phyloP scores from a whole-genome alignment of 805 yeast species.

The Sugiyamaella smithiae region DNA sequence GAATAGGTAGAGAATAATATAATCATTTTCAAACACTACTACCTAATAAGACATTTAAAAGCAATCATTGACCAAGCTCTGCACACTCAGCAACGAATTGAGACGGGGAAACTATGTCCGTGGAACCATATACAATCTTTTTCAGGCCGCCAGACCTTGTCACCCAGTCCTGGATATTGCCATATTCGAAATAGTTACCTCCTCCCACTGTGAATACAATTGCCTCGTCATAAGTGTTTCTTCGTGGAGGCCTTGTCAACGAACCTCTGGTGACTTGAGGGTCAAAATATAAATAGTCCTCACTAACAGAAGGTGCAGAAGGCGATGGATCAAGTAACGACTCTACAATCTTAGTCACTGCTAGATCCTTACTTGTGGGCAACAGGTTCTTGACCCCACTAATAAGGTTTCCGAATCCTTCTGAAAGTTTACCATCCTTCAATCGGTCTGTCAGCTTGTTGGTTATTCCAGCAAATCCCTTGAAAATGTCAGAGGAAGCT shows the following conservation, averaged over 20 bases:
- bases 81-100: slow-evolving; percentile 34
- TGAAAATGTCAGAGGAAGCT: slow-evolving; percentile 36
- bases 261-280: slow-evolving; percentile 86
- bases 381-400: slow-evolving; percentile 82
- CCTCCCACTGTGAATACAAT: slow-evolving; percentile 95
- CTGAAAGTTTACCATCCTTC: slow-evolving; percentile 74
- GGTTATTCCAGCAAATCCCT: slow-evolving; percentile 66
- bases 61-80: slow-evolving; percentile 27
- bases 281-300: slow-evolving; percentile 86
- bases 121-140: slow-evolving; percentile 81
- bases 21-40: no score
- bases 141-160: slow-evolving; percentile 41
- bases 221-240: slow-evolving; percentile 76
- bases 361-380: slow-evolving; percentile 85
- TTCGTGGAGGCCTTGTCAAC: slow-evolving; percentile 81
- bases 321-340: slow-evolving; percentile 78
- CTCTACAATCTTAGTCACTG: slow-evolving; percentile 87
- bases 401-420: slow-evolving; percentile 85
- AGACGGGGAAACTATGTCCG: slow-evolving; percentile 49
- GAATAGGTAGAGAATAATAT: not conserved
- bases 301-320: slow-evolving; percentile 64
- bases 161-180: slow-evolving; percentile 89
- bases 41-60: no score
- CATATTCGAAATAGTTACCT: slow-evolving; percentile 91
- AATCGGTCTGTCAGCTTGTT: slow-evolving; percentile 71